A percentile compares a stretch with the other conserved stretches of the same genome.
phyloP scores from a whole-genome alignment of 441 rosid species.

The Populus tomentosa region DNA sequence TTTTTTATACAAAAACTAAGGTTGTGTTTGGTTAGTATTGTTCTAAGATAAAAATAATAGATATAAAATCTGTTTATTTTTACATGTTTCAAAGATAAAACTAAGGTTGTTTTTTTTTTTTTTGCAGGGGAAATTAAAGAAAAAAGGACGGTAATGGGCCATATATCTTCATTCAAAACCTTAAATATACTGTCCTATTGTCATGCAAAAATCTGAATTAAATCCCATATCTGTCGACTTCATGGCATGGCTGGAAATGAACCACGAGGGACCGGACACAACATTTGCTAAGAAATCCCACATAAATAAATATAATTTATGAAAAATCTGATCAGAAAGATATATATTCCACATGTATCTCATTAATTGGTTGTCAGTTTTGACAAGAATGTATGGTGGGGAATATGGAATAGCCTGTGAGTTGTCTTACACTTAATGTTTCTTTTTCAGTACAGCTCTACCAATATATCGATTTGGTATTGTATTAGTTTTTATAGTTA shows the following conservation, averaged over 20 bases:
- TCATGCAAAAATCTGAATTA: not conserved
- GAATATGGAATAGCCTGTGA: conserved; percentile 9
- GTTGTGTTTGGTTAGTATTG: too few species aligned
- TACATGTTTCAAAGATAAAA: too few species aligned
- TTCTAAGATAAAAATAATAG: too few species aligned
- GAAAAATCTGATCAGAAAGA: not conserved
- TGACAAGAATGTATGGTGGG: conserved; percentile 24
- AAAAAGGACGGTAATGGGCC: too few species aligned
- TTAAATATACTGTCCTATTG: not conserved
- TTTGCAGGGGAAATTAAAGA: too few species aligned
- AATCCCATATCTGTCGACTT: not conserved
- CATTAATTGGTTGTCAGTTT: conserved; percentile 20
- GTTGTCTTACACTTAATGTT: not conserved
- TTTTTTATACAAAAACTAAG: too few species aligned
- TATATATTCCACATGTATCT: conserved; percentile 2
- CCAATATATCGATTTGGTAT: not conserved
- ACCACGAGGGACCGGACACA: not conserved
- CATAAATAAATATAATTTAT: not conserved
- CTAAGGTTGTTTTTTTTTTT: too few species aligned
- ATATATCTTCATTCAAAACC: not conserved
- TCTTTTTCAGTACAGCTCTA: not conserved
- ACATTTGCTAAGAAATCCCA: not conserved
- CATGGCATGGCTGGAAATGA: conserved; percentile 7
- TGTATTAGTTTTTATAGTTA: too few species aligned
- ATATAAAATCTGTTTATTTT: too few species aligned